phyloP scores from a whole-genome alignment of 495 filamentous ascomycete genomes.

The Staphylotrichum longicolle region DNA sequence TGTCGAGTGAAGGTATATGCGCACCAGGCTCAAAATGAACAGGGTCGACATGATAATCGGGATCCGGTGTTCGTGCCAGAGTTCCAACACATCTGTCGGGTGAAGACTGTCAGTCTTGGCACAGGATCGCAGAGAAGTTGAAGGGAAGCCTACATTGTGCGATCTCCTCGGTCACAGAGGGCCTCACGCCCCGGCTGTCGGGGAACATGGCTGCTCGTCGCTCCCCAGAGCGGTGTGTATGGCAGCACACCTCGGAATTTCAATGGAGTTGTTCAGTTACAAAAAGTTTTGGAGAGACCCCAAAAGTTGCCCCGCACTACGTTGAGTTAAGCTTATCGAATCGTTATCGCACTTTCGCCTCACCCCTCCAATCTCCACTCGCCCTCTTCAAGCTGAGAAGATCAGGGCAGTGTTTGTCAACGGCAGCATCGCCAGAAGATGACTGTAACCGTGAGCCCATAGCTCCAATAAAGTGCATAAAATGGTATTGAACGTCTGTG shows the following conservation, averaged over 20 bases:
- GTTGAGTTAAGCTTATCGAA: conserved; percentile 7
- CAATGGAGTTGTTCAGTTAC: neutral
- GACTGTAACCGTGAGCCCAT: no score
- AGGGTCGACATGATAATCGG: conserved; percentile 49
- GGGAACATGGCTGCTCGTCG: conserved; percentile 16
- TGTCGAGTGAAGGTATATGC: conserved; percentile 43
- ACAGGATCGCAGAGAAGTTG: neutral
- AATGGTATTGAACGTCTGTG: no score
- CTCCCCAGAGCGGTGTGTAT: conserved; percentile 8
- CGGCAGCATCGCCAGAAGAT: no score
- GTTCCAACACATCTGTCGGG: conserved; percentile 45
- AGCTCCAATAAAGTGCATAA: no score
- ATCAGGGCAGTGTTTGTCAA: no score
- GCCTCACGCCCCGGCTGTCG: conserved; percentile 16
- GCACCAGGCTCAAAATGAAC: conserved; percentile 37
- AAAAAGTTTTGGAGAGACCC: conserved; percentile 15
- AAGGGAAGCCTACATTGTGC: conserved; percentile 14
- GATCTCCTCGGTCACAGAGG: conserved; percentile 12
- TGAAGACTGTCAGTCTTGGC: neutral
- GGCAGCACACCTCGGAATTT: neutral
- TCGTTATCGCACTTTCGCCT: neutral
- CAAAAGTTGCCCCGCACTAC: conserved; percentile 16
- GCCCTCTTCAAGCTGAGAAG: neutral
- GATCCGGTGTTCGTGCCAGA: conserved; percentile 56
- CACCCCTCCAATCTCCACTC: neutral